phyloP scores from a whole-genome alignment of 2,329 filamentous ascomycete species.

The Monosporascus sp. region DNA sequence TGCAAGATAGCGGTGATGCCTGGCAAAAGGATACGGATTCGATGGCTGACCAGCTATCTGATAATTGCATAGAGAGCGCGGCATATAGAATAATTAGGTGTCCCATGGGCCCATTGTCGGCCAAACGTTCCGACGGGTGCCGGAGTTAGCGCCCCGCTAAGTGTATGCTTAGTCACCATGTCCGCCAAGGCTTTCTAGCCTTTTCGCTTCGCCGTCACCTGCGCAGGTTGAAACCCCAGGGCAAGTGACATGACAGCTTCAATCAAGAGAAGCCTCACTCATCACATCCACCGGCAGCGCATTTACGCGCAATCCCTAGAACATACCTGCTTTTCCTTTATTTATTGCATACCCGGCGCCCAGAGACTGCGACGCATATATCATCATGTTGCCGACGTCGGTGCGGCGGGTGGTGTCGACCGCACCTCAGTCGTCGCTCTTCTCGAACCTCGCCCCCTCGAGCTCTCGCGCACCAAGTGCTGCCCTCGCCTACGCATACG shows the following conservation, averaged over 20 bases:
- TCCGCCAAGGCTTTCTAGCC: background rate
- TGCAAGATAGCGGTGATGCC: too few species aligned
- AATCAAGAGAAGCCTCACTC: background rate
- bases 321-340: background rate
- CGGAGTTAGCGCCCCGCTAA: background rate
- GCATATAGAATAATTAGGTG: too few species aligned
- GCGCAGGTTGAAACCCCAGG: background rate
- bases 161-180: background rate
- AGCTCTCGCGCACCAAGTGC: slow-evolving; percentile 34
- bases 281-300: background rate
- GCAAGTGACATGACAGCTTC: background rate
- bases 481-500: slow-evolving; percentile 30
- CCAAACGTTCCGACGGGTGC: background rate
- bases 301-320: background rate
- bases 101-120: background rate
- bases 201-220: background rate
- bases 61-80: too few species aligned
- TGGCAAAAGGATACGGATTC: too few species aligned
- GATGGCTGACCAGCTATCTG: too few species aligned
- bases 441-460: slow-evolving; percentile 37
- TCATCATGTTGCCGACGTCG: slow-evolving; percentile 49
- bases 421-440: slow-evolving; percentile 39
- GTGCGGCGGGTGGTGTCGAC: slow-evolving; percentile 49
- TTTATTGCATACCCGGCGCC: background rate
- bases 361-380: background rate